Base-by-base conservation (phyloP, 108 stramenopile species). In the Skeletonema costatum region DNA sequence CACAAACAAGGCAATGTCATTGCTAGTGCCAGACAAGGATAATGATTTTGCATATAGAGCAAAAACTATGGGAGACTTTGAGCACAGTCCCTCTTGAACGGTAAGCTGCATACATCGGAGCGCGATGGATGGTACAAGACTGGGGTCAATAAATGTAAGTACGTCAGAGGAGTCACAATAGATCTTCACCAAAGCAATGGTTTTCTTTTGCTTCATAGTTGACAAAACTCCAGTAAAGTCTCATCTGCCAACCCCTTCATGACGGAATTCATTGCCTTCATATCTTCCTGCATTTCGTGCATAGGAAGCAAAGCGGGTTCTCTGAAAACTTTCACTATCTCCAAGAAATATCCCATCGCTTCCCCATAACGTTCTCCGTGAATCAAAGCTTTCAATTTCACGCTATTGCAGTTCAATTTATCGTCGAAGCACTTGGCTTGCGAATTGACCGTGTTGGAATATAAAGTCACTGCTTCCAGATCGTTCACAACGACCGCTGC, bases 61-160 rank as follows among this genome's bases (percentile, higher is more conserved):
- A 74, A 75, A 75, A 16, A 46, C 78, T 68, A 75, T 7, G 10
- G 78, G 74, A 14, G 74, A 58, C 39, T 32, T 48, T 32, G 46
- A 17, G 33, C 46, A 61, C 29, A 75, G 31, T n/a, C 78, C 78
- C 31, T 60, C 42, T 8, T 60, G 29, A 30, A 79, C 6, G 9
- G 66, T 75, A n/a, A 79, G 36, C 32, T 68, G 48, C 56, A 70
- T 70, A 66, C 68, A 68, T 32, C 78, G 74, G 39, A 69, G 58
- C 32, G 53, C 25, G 10, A 69, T 68, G n/a, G 56, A 30, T 3
- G 32, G 36, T 7, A 59, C 5, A 13, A 58, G 42, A 9, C 12
- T 44, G 1, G 74, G 74, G 29, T 61, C 50, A 32, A 62, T 21
- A 10, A 32, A 30, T 14, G 33, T 29, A 21, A 76, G 36, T 14